These are phyloP conservation scores for Heliocybe sulcata DNA, from an alignment of 1,284 basidiomycete species.

Conservation along the genomic window DNA sequence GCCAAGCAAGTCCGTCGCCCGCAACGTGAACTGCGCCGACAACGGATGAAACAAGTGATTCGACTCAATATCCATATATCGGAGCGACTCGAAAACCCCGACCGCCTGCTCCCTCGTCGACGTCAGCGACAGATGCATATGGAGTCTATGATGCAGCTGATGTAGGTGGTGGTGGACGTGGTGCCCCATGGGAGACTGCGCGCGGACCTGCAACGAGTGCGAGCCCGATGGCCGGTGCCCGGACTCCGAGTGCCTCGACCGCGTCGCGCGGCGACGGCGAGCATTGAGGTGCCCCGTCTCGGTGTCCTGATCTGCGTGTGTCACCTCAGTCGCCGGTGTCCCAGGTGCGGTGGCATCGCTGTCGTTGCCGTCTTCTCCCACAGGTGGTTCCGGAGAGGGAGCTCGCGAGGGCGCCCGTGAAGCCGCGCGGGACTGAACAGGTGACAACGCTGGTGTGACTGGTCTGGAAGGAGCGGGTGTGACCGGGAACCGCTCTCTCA, in stretches of 20 bases:
- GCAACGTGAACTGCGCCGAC: slow-evolving; percentile 41
- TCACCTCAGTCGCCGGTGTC: not conserved
- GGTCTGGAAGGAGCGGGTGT: slow-evolving; percentile 39
- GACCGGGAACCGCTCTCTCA: slow-evolving; percentile 46
- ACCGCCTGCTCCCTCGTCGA: slow-evolving; percentile 52
- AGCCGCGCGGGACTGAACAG: slow-evolving; percentile 18
- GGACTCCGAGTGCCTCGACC: not conserved
- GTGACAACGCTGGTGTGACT: slow-evolving; percentile 24
- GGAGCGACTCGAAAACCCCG: slow-evolving; percentile 75
- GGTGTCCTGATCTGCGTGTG: not conserved
- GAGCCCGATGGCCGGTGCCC: not conserved
- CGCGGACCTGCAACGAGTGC: slow-evolving; percentile 16
- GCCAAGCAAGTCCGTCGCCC: slow-evolving; percentile 45
- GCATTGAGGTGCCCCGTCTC: not conserved
- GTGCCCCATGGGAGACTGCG: not conserved
- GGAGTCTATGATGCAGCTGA: slow-evolving; percentile 20
- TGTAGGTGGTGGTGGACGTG: slow-evolving; percentile 5
- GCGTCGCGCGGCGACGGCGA: not conserved
- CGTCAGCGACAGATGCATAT: slow-evolving; percentile 13
- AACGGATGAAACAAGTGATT: slow-evolving; percentile 45
- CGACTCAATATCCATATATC: slow-evolving; percentile 73
- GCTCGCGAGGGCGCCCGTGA: not conserved
- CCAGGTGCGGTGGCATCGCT: not conserved
- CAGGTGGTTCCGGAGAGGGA: not conserved
- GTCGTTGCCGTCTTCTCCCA: not conserved